Base-by-base conservation (phyloP, 129 eudicot genomes). In the Artemisia annua region DNA sequence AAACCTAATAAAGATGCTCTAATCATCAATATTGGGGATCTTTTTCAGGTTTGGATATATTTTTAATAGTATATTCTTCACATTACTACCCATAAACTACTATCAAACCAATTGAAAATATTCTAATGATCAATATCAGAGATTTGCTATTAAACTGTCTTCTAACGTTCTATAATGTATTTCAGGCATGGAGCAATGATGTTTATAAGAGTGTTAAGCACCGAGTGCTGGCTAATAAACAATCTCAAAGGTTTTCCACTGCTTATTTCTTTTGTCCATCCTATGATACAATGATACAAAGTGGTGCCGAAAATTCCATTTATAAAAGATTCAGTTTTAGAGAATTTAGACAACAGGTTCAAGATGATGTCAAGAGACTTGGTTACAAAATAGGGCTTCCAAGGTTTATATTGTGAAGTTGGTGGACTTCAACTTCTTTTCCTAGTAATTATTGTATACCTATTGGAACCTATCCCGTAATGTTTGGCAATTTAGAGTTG, bases 261-360 rank as follows among this genome's bases (percentile, higher is more conserved):
- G 98, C 98, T 3, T 93, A 76, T 78, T 93, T 93, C 87, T 68
- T 87, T 4, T 93, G 98, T 76, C 97, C 98, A 50, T 84, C 92
- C 0, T 56, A 73, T 6, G 96, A 93, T 52, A 83, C 96, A 1
- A 58, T 84, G 19, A 93, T 93, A 63, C 66, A 83, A 46, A 90
- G 95, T 57, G 80, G 84, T 43, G 53, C 12, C 13, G 71, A 87
- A 67, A 84, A 85, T 64, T 68, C 91, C 0, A 74, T 85, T 15
- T 93, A 90, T 66, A 81, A 55, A 71, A 83, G 71, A 64, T 93
- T 93, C 74, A 93, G 83, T 81, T 93, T 90, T 53, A 69, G 74
- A 66, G 97, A 93, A 39, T 93, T 72, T 76, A 86, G 88, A 73
- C 82, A 90, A 16, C 96, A 90, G 61, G 96, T 93, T 19, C 80